Base-by-base conservation (phyloP, 371 early-diverging fungal genomes). In the Zopfochytrium polystomum region DNA sequence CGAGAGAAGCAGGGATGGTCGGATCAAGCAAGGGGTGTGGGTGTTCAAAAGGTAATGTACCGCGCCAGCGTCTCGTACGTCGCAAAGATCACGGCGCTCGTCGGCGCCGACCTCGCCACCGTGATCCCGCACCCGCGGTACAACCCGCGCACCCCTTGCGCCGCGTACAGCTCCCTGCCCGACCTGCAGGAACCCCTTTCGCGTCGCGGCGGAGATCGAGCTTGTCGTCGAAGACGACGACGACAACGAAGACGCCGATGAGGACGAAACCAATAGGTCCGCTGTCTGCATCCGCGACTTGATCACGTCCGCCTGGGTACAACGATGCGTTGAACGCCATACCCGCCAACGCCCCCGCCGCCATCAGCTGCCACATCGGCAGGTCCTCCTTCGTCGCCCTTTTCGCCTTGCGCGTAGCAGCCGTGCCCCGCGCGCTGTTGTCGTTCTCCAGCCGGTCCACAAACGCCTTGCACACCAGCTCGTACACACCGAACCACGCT, bases 401-500 rank as follows among this genome's bases (percentile, higher is more conserved):
- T n/a, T n/a, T n/a, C n/a, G n/a, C n/a, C n/a, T n/a, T n/a, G n/a
- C n/a, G n/a, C n/a, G n/a, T n/a, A n/a, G n/a, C n/a, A n/a, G n/a
- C n/a, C n/a, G n/a, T n/a, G n/a, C n/a, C n/a, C n/a, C n/a, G n/a
- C n/a, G n/a, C n/a, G n/a, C n/a, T n/a, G n/a, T n/a, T n/a, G 6
- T 71, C 68, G 60, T 75, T 75, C 3, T 25, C 30, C 18, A 15
- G 38, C 51, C 70, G 75, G 13, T 67, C 59, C 15, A 91, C 75
- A 56, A 88, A 75, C 30, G 75, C 65, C 11, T 77, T 75, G 60
- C 88, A 86, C 1, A 81, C 76, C 34, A 85, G 72, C 72, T 97
- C 95, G 65, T 97, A 97, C 7, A 87, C 79, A 58, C 96, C 95
- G 67, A 97, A 97, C 95, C 96, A 97, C 15, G 87, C 90, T 0